Conservation (phyloP, 2,329 filamentous ascomycete species). For the Trichophyton benhamiae region DNA sequence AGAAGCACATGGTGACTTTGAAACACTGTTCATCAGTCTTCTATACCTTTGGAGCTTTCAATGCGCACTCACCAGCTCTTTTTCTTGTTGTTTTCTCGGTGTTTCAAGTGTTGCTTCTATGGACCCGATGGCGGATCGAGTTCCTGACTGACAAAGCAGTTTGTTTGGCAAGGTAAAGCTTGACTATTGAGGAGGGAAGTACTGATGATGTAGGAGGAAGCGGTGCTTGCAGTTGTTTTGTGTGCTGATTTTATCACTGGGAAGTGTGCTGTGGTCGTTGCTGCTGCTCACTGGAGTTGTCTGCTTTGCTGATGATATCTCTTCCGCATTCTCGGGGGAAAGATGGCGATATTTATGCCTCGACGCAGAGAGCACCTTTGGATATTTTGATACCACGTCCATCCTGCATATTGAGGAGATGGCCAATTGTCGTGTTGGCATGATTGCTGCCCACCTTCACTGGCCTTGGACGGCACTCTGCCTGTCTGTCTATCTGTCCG, state of each 20-base stretch:
- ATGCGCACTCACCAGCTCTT: background rate
- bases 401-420: constrained; percentile 6
- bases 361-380: constrained; percentile 5
- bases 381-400: constrained; percentile 15
- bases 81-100: background rate
- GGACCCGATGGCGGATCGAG: background rate
- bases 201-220: background rate
- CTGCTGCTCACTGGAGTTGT: background rate
- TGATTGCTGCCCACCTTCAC: background rate
- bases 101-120: constrained; percentile 14
- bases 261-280: background rate
- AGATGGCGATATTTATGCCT: constrained; percentile 32
- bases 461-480: background rate
- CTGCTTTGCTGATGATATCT: background rate
- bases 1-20: constrained; percentile 70
- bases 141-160: background rate
- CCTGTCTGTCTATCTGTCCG: background rate
- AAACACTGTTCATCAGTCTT: constrained; percentile 2
- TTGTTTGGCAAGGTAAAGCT: background rate
- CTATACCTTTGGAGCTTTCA: background rate
- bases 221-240: background rate
- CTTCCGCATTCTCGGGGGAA: constrained; percentile 18
- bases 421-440: background rate
- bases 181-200: background rate
- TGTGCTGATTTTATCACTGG: background rate